Conservation (phyloP, 1,139 yeast genomes). For the Sugiyamaella grinbergsii region DNA sequence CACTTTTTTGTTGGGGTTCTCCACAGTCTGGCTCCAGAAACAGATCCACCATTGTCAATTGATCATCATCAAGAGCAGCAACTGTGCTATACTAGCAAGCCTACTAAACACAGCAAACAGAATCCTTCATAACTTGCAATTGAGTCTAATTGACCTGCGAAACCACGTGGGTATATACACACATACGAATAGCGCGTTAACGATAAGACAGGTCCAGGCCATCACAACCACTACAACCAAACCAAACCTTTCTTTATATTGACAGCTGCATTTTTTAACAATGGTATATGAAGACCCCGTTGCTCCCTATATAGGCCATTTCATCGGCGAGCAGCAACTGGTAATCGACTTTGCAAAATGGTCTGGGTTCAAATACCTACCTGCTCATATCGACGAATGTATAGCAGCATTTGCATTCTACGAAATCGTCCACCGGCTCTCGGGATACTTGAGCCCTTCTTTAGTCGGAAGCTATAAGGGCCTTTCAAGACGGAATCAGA, state of each 20-base stretch:
- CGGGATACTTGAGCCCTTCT: constrained; percentile 51
- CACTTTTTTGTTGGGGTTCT: no score
- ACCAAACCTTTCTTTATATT: neutral
- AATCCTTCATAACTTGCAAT: no score
- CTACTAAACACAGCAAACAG: no score
- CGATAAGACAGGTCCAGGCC: no score
- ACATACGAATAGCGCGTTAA: no score
- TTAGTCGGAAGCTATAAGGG: constrained; percentile 54
- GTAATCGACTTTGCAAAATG: constrained; percentile 18
- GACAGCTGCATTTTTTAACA: neutral
- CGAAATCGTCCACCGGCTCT: constrained; percentile 48
- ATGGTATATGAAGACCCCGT: constrained; percentile 17
- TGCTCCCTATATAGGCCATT: neutral
- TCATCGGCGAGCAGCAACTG: constrained; percentile 4
- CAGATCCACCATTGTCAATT: no score
- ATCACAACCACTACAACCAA: no score
- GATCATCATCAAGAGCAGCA: no score
- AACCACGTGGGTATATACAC: no score
- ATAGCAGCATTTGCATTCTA: constrained; percentile 50
- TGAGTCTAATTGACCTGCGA: no score
- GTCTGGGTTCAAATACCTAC: constrained; percentile 38
- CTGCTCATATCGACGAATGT: constrained; percentile 56
- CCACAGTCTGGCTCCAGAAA: no score
- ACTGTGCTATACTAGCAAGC: no score
- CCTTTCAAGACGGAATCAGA: constrained; percentile 50